Evolutionary conservation across 495 filamentous ascomycete genomes (phyloP), one percentile per base, ranked within the genome.

Genomic region (Poronia punctata): DNA sequence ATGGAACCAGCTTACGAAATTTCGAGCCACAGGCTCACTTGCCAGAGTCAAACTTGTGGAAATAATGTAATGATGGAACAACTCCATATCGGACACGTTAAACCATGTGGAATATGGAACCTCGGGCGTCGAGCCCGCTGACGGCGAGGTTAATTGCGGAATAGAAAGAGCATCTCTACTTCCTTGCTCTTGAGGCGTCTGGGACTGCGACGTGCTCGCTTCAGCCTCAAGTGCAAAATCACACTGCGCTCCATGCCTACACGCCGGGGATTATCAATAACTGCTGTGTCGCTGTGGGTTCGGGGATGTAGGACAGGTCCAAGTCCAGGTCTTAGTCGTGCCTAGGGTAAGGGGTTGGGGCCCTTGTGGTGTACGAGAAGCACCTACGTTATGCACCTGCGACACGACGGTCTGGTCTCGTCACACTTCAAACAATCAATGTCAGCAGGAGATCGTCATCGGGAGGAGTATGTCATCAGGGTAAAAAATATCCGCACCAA

Each of bases 21-120:
- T 50, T 28, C 52, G 45, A 18, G 52, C 38, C 10, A 27, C 33
- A 9, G 54, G 45, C 16, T 50, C 52, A 24, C 23, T 40, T 17
- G 38, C 30, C 4, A 58, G 40, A 10, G 54, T 55, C 12, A 43
- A 43, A 22, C 39, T 35, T 0, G 54, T 58, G 7, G 52, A 50
- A 5, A 43, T 56, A 22, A 38, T 30, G 32, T 34, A 58, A 28
- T 58, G 48, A 40, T 58, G 54, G 4, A 58, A 41, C 5, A 58
- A 43, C 25, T 58, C 54, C n/a, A 58, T 45, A 21, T 55, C 52
- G 11, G 34, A 28, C 6, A 52, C 18, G 38, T 47, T 55, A 10
- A 41, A 41, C 38, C 38, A 41, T 33, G 38, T 34, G 14, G 38
- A 22, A 11, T 25, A 19, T 19, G 10, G 29, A 15, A 7, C 12